Evolutionary conservation across 345 rosid species (phyloP).

Genomic region (Xanthoceras sorbifolium): DNA sequence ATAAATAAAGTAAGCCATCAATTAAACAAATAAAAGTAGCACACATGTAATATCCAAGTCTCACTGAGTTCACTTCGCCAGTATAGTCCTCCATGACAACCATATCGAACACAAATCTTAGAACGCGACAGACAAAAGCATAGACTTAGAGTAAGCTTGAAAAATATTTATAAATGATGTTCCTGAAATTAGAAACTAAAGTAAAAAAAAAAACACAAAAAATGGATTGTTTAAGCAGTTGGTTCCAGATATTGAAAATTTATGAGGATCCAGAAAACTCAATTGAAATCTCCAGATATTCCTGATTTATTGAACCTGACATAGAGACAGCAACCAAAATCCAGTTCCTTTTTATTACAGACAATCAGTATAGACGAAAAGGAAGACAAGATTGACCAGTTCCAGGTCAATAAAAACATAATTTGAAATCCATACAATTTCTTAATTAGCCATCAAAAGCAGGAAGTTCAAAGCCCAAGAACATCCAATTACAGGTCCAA

Average conservation of each 20-base stretch:
- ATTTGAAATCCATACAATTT: neutral
- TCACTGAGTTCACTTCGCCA: neutral
- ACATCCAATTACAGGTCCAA: neutral
- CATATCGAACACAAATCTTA: neutral
- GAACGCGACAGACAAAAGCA: neutral
- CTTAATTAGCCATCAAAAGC: neutral
- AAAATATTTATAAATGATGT: no score
- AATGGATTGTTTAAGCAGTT: neutral
- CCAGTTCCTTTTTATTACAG: neutral
- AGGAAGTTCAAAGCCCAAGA: neutral
- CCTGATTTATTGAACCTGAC: neutral
- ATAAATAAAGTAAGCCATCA: neutral
- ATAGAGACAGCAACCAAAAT: neutral
- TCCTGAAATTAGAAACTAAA: neutral
- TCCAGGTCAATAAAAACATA: neutral
- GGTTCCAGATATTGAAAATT: neutral
- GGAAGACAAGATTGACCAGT: neutral
- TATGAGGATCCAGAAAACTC: neutral
- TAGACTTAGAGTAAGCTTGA: no score
- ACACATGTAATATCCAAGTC: neutral
- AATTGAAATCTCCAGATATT: neutral
- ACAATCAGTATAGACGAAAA: neutral
- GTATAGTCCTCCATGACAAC: neutral
- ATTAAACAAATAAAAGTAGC: neutral
- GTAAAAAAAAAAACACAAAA: neutral